Evolutionary conservation across 2,329 filamentous ascomycete species (phyloP), one percentile per base, ranked within the genome.

Genomic region (Phoma sp.): DNA sequence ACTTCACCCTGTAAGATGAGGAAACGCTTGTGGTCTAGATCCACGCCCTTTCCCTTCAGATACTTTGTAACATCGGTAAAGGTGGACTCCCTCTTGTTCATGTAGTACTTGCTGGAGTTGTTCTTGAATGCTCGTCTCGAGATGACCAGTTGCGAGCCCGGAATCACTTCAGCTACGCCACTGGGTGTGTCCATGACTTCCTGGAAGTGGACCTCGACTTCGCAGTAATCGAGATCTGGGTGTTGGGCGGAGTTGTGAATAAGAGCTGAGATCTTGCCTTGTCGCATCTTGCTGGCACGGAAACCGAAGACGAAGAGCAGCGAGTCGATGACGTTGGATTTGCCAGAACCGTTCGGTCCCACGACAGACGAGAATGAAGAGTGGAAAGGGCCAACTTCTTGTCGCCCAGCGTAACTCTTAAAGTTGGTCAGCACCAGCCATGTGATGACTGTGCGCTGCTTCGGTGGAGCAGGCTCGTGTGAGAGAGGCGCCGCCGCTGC

Each of bases 281-380:
- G 95, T 69, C 95, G 86, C 95, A 99, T 99, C 78, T 99, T 99
- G 82, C 93, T 98, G 34, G 95, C 95, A 56, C 95, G 88, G 80
- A 99, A 99, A 47, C 96, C 95, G 72, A 99, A 99, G n/a, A 99
- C 95, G 69, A 99, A 99, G 1, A 99, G 85, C 23, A 99, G 80
- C 2, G 95, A 97, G 76, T 99, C 95, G 71, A 99, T 99, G 59
- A 99, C 96, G 67, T 99, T 99, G 18, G 95, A 98, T 75, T 99
- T 99, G 54, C 95, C 95, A 9, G 95, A 99, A 57, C 95, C 95
- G 73, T 99, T 99, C 42, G 96, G 95, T 0, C 95, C 96, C 9
- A 99, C 95, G 2, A 99, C 95, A 0, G 95, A 97, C 1, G 95
- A 97, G 77, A 99, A 99, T 0, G 95, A 99, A 1, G 91, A 85